Evolutionary conservation across 768 basidiomycete species (phyloP).

Genomic region (Trametes coccinea): DNA sequence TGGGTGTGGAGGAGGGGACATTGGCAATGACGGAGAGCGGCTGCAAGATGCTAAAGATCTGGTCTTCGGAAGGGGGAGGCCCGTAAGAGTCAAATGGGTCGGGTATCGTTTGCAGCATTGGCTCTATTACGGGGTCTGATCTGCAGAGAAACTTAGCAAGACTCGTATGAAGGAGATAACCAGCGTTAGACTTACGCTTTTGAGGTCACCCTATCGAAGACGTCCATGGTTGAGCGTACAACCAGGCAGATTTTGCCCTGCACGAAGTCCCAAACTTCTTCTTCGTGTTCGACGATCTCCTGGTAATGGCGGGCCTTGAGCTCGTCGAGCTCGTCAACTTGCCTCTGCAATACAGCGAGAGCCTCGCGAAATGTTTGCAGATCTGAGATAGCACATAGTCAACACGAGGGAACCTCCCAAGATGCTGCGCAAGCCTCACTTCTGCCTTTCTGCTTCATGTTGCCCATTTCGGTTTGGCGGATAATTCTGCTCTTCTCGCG

Average conservation of each 20-base stretch:
- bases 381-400: slow-evolving; percentile 47
- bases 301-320: slow-evolving; percentile 85
- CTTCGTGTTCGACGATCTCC: slow-evolving; percentile 89
- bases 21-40: slow-evolving; percentile 79
- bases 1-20: slow-evolving; percentile 57
- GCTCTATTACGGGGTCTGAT: slow-evolving; percentile 88
- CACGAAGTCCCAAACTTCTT: slow-evolving; percentile 93
- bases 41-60: slow-evolving; percentile 91
- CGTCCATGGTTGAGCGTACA: slow-evolving; percentile 88
- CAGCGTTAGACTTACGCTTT: slow-evolving; percentile 64
- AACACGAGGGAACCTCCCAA: neutral
- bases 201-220: slow-evolving; percentile 84
- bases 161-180: neutral
- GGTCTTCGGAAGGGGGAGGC: slow-evolving; percentile 82
- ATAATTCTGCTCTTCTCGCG: slow-evolving; percentile 85
- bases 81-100: slow-evolving; percentile 95
- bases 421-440: slow-evolving; percentile 49
- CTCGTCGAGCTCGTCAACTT: slow-evolving; percentile 89
- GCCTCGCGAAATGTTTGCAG: slow-evolving; percentile 88
- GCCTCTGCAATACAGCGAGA: slow-evolving; percentile 74
- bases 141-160: slow-evolving; percentile 36
- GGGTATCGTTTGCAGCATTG: slow-evolving; percentile 85
- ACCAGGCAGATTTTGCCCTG: slow-evolving; percentile 85
- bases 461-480: slow-evolving; percentile 80
- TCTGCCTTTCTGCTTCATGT: slow-evolving; percentile 82